phyloP scores from a whole-genome alignment of 2,329 filamentous ascomycete genomes.

The Diaporthe vexans region DNA sequence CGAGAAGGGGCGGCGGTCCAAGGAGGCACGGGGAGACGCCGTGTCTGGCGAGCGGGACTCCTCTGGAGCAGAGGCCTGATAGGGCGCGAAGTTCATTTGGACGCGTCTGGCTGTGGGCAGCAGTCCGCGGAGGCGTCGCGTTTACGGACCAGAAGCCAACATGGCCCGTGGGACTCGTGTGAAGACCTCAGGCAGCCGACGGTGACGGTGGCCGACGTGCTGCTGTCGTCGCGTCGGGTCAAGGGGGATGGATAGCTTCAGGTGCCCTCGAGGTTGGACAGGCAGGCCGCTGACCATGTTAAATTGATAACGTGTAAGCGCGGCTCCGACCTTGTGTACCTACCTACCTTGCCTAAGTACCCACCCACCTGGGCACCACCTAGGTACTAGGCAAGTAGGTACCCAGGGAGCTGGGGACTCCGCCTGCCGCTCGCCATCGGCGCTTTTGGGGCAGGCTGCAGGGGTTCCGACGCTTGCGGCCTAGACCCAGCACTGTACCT shows the following conservation, averaged over 20 bases:
- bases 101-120: conserved; percentile 43
- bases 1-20: conserved; percentile 70
- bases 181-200: conserved; percentile 16
- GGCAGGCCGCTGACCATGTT: background rate
- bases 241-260: background rate
- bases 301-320: too few relatives aligned
- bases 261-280: background rate
- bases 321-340: too few relatives aligned
- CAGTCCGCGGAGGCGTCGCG: conserved; percentile 26
- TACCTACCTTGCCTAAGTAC: too few relatives aligned
- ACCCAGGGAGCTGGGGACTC: background rate
- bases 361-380: too few relatives aligned
- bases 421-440: background rate
- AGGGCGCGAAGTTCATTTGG: conserved; percentile 93
- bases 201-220: conserved; percentile 36
- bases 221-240: conserved; percentile 5
- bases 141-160: conserved; percentile 22
- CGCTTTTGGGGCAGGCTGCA: background rate
- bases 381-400: too few relatives aligned
- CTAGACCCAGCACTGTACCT: background rate
- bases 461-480: conserved; percentile 3
- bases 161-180: conserved; percentile 23
- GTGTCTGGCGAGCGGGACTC: conserved; percentile 79
- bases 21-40: conserved; percentile 69
- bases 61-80: conserved; percentile 93